Evolutionary conservation across 2,329 filamentous ascomycete genomes (phyloP).

Genomic region (Nemania bipapillata): DNA sequence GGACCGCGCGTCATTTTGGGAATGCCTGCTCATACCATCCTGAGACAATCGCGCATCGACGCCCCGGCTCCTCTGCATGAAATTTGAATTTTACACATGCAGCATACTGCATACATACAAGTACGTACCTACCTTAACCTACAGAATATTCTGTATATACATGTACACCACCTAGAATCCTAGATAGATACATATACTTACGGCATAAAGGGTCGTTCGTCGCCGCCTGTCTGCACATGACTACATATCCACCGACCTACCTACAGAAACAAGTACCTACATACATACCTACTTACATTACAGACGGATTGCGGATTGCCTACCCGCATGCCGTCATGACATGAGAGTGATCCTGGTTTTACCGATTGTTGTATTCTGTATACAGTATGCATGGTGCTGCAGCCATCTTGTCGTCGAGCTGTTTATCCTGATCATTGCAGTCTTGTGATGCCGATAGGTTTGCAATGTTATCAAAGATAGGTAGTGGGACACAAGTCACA

Average conservation of each 20-base stretch:
- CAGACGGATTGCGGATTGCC: constrained; percentile 21
- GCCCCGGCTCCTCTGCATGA: constrained; percentile 13
- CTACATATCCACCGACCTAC: too few species aligned
- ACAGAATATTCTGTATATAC: too few species aligned
- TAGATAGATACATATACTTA: too few species aligned
- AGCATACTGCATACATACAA: too few species aligned
- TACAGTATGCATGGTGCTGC: not conserved
- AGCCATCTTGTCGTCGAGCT: not conserved
- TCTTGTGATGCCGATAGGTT: too few species aligned
- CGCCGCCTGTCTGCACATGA: too few species aligned
- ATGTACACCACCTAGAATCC: too few species aligned
- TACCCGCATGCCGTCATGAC: constrained; percentile 18
- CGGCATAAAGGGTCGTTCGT: not conserved
- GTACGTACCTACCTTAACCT: too few species aligned
- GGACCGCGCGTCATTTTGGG: constrained; percentile 25
- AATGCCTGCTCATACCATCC: constrained; percentile 27
- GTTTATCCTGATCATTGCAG: not conserved
- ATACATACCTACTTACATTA: constrained; percentile 12
- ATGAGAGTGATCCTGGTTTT: constrained; percentile 10
- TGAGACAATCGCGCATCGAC: constrained; percentile 19
- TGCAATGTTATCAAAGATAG: too few species aligned
- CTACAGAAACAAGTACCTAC: too few species aligned
- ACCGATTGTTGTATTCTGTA: not conserved
- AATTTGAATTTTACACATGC: not conserved
- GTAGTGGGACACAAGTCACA: constrained; percentile 18